A percentile compares a stretch with the other conserved stretches of the same genome.
Conservation (phyloP, 768 basidiomycete genomes). For the Psilocybe subaeruginosa region DNA sequence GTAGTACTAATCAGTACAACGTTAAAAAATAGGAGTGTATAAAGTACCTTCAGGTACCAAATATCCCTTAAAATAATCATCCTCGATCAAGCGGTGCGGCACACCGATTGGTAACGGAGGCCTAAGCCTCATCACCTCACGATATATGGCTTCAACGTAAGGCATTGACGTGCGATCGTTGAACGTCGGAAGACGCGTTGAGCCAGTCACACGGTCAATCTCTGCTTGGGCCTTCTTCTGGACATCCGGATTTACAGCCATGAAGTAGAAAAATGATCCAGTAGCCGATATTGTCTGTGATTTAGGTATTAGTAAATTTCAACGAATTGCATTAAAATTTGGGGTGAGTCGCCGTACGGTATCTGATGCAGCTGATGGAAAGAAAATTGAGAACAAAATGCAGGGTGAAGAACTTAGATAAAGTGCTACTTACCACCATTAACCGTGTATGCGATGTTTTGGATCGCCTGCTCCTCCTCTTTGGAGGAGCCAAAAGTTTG, state of each 20-base stretch:
- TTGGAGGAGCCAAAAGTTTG: not conserved
- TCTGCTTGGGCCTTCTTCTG: constrained; percentile 36
- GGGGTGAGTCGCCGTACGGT: constrained; percentile 8
- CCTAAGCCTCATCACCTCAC: constrained; percentile 21
- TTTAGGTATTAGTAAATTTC: not conserved
- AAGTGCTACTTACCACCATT: constrained; percentile 12
- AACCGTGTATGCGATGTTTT: constrained; percentile 15
- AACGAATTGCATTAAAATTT: not conserved
- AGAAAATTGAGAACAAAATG: not conserved
- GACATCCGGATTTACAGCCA: constrained; percentile 30
- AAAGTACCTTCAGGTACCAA: constrained; percentile 24
- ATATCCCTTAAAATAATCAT: constrained; percentile 29
- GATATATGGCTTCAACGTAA: constrained; percentile 24
- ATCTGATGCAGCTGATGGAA: constrained; percentile 15
- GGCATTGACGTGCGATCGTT: constrained; percentile 29
- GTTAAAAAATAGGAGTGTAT: too few species aligned
- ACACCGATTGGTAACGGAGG: constrained; percentile 21
- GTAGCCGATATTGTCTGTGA: constrained; percentile 17
- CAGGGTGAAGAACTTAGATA: not conserved
- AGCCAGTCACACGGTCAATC: constrained; percentile 35
- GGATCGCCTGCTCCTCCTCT: constrained; percentile 8
- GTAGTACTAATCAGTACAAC: not conserved
- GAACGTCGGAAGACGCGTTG: constrained; percentile 28
- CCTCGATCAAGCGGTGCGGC: constrained; percentile 21
- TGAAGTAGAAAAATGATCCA: constrained; percentile 28